Evolutionary conservation across 1,139 yeast genomes (phyloP).

Genomic region (Starmera stellimalicola): DNA sequence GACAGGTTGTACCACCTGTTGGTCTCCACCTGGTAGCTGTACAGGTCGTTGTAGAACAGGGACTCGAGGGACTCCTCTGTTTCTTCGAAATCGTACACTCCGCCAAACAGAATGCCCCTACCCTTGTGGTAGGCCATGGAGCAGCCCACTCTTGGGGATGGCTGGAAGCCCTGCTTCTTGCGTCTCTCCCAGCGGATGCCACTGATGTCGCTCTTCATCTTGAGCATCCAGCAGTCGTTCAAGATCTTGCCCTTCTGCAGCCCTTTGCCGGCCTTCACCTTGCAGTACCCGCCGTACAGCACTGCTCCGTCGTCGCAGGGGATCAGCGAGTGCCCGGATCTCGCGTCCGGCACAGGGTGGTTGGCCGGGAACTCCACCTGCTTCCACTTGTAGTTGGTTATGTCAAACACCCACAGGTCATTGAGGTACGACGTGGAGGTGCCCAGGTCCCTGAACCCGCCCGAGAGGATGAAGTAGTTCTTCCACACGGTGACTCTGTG

Average conservation of each 20-base stretch:
- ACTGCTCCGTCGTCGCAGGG: slow-evolving; percentile 81
- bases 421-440: slow-evolving; percentile 70
- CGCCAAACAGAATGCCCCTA: slow-evolving; percentile 90
- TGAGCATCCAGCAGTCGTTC: slow-evolving; percentile 78
- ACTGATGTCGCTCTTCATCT: slow-evolving; percentile 80
- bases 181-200: slow-evolving; percentile 83
- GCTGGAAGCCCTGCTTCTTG: slow-evolving; percentile 80
- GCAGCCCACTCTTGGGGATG: slow-evolving; percentile 92
- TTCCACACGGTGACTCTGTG: slow-evolving; percentile 90
- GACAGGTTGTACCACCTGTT: slow-evolving; percentile 82
- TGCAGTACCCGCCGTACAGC: slow-evolving; percentile 89
- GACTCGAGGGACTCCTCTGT: slow-evolving; percentile 89
- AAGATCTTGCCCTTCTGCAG: slow-evolving; percentile 88
- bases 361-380: slow-evolving; percentile 82
- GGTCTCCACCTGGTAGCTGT: slow-evolving; percentile 74
- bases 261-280: slow-evolving; percentile 85
- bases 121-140: slow-evolving; percentile 85
- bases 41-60: slow-evolving; percentile 70
- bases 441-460: slow-evolving; percentile 92
- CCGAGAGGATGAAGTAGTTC: slow-evolving; percentile 73
- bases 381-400: slow-evolving; percentile 82
- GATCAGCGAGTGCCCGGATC: slow-evolving; percentile 87
- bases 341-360: slow-evolving; percentile 76
- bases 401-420: slow-evolving; percentile 91
- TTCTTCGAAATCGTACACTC: slow-evolving; percentile 91